A percentile compares a stretch with the other conserved stretches of the same genome.
Conservation (phyloP, 352 stramenopile species). For the Globisporangium iwayamae region DNA sequence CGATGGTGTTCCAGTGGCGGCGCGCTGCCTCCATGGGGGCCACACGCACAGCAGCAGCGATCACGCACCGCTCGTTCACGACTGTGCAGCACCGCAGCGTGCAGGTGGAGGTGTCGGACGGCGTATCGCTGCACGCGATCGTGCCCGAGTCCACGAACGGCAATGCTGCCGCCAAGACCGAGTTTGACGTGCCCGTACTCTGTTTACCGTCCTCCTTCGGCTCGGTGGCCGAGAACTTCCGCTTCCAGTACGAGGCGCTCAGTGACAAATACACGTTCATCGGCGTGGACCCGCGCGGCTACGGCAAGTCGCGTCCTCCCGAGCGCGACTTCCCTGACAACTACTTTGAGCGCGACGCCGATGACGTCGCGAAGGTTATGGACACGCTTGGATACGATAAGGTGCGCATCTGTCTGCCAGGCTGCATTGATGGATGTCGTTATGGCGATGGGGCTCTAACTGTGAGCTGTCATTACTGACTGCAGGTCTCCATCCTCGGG, state of each 20-base stretch:
- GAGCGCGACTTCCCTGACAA: constrained; percentile 42
- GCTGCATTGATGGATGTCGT: neutral
- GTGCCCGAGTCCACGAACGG: constrained; percentile 18
- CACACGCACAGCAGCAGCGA: neutral
- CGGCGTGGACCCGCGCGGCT: constrained; percentile 62
- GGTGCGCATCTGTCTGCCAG: constrained; percentile 16
- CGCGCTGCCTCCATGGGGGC: neutral
- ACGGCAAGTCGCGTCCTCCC: constrained; percentile 41
- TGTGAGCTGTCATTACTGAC: neutral
- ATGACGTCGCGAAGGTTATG: constrained; percentile 62
- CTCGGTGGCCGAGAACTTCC: constrained; percentile 59
- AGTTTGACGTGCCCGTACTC: constrained; percentile 36
- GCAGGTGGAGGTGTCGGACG: constrained; percentile 32
- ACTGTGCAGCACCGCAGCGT: constrained; percentile 27
- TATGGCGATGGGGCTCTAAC: neutral
- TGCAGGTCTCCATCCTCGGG: constrained; percentile 68
- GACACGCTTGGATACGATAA: constrained; percentile 57
- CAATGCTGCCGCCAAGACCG: constrained; percentile 3
- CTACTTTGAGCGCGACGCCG: constrained; percentile 66
- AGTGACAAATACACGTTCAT: constrained; percentile 52
- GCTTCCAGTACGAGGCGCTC: constrained; percentile 50
- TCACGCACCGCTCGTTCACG: constrained; percentile 13
- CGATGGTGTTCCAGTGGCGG: neutral
- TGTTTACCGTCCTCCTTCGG: constrained; percentile 69
- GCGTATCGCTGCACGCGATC: constrained; percentile 45